These are phyloP conservation scores for Debaryomyces sp. DNA, from an alignment of 1,139 yeast genomes.

Conservation along the genomic window DNA sequence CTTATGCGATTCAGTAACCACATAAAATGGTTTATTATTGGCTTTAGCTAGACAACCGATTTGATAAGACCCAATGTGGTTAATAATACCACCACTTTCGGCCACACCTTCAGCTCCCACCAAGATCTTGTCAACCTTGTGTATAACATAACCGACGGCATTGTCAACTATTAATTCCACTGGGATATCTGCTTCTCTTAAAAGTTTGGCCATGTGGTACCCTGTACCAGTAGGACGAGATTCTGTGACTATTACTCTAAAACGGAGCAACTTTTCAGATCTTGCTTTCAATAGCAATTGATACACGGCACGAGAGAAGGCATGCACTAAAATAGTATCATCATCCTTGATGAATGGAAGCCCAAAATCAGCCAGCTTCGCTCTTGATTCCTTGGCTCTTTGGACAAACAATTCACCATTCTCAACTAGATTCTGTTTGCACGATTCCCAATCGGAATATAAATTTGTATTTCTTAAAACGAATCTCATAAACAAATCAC, in stretches of 20 bases:
- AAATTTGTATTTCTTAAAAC: slow-evolving; percentile 87
- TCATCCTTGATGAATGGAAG: slow-evolving; percentile 90
- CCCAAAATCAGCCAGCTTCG: slow-evolving; percentile 86
- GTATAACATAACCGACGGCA: slow-evolving; percentile 91
- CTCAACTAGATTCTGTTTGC: slow-evolving; percentile 83
- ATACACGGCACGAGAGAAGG: slow-evolving; percentile 90
- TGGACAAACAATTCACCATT: slow-evolving; percentile 92
- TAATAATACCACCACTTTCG: slow-evolving; percentile 97
- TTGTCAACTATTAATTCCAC: slow-evolving; percentile 88
- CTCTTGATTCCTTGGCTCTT: slow-evolving; percentile 89
- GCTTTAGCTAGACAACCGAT: slow-evolving; percentile 91
- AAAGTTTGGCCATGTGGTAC: slow-evolving; percentile 65
- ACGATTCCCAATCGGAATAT: slow-evolving; percentile 96
- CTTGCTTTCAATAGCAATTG: slow-evolving; percentile 78
- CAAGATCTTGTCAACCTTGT: slow-evolving; percentile 87
- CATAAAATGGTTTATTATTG: slow-evolving; percentile 91
- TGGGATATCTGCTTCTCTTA: slow-evolving; percentile 83
- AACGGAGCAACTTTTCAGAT: slow-evolving; percentile 67
- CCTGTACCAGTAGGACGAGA: slow-evolving; percentile 90
- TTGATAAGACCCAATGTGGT: slow-evolving; percentile 94
- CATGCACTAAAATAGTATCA: slow-evolving; percentile 87
- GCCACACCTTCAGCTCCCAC: slow-evolving; percentile 99
- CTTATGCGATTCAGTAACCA: slow-evolving; percentile 93
- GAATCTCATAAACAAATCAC: slow-evolving; percentile 94
- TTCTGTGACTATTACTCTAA: slow-evolving; percentile 90